Base-by-base conservation (phyloP, 495 filamentous ascomycete genomes). In the Pseudomonodictys pantanalensis region DNA sequence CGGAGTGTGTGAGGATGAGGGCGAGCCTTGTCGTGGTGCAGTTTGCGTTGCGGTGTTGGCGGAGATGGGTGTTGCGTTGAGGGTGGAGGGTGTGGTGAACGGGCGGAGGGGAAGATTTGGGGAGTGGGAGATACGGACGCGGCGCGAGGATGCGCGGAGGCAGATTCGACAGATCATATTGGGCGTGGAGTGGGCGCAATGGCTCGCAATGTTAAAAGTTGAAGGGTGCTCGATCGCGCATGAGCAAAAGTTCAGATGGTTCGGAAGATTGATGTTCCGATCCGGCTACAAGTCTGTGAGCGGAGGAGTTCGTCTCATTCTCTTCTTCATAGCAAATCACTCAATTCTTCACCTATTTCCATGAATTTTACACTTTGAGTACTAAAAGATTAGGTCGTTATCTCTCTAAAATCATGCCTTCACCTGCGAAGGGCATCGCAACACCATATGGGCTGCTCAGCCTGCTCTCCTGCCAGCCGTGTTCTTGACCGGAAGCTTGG, bases 151-250 rank as follows among this genome's bases (percentile, higher is more conserved):
- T n/a, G 64, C 63, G 2, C 69, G 60, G 9, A 71, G 47, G 45
- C 69, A 71, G 47, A 48, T 50, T 18, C 48, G 47, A 44, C 69
- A 71, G 51, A 71, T 67, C 69, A 71, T 71, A 24, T 28, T 61
- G 30, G 43, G 28, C 24, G 22, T 54, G 20, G 26, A 10, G 12
- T 18, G 25, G 30, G 22, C 48, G 23, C 26, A 47, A 15, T 41
- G 38, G 12, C 15, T 35, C 15, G 32, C 24, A n/a, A n/a, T 18
- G 17, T 6, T 26, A 26, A 6, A 24, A 12, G 22, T 25, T 18
- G 28, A 25, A 15, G 2, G 28, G 11, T 8, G 23, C 28, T 11
- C 15, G n/a, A n/a, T n/a, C 7, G 45, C 8, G 18, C 5, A 11
- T 24, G 24, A 26, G 24, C 28, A 29, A 29, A 48, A 29, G 28